phyloP scores from a whole-genome alignment of 2,329 filamentous ascomycete genomes.

The Xylariaceae sp. region DNA sequence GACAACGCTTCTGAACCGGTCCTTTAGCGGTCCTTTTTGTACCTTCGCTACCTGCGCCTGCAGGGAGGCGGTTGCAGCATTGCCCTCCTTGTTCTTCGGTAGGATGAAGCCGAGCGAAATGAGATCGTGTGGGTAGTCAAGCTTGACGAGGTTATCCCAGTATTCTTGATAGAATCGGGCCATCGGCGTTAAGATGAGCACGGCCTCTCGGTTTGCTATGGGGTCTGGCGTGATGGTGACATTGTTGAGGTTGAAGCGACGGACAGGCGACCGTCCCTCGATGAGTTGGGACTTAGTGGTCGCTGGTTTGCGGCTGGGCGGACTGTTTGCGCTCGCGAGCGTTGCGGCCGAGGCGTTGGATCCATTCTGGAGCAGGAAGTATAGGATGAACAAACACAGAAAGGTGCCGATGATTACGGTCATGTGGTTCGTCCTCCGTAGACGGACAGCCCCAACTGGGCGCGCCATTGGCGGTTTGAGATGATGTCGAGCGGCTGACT shows the following conservation, averaged over 20 bases:
- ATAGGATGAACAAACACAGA: constrained; percentile 34
- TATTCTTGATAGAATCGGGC: constrained; percentile 90
- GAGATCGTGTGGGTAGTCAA: constrained; percentile 87
- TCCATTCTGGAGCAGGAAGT: constrained; percentile 29
- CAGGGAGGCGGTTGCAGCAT: constrained; percentile 73
- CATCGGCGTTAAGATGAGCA: constrained; percentile 89
- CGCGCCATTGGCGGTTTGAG: constrained; percentile 31
- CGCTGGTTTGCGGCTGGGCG: constrained; percentile 61
- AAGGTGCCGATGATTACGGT: constrained; percentile 31
- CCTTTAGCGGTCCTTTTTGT: constrained; percentile 72
- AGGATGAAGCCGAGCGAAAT: constrained; percentile 96
- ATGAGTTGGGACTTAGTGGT: constrained; percentile 50
- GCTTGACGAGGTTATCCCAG: constrained; percentile 84
- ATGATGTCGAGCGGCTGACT: constrained; percentile 5
- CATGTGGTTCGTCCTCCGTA: constrained; percentile 34
- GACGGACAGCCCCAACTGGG: constrained; percentile 34
- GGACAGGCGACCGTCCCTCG: constrained; percentile 70
- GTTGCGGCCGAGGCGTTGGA: constrained; percentile 21
- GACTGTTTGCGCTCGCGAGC: constrained; percentile 16
- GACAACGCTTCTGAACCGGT: constrained; percentile 86
- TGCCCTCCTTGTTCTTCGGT: constrained; percentile 88
- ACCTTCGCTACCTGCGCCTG: constrained; percentile 82
- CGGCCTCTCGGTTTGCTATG: constrained; percentile 71
- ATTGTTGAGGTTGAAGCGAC: constrained; percentile 92
- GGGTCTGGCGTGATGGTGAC: constrained; percentile 77